phyloP scores from a whole-genome alignment of 2,329 filamentous ascomycete genomes.

The Pseudogymnoascus destructans region DNA sequence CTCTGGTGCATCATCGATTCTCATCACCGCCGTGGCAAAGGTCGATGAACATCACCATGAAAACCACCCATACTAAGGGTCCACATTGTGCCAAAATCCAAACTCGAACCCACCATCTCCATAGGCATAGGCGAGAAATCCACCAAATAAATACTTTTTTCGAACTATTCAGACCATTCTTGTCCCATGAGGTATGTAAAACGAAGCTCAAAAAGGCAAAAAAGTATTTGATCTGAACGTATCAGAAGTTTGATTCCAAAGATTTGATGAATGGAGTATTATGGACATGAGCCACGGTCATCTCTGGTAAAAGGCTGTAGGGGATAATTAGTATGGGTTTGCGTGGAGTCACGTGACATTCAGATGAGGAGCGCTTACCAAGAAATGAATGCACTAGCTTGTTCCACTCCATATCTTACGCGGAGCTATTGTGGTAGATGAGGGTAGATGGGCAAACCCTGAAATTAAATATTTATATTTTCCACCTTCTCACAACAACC shows the following conservation, averaged over 20 bases:
- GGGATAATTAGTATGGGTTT: slow-evolving; percentile 12
- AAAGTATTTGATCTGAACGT: slow-evolving; percentile 18
- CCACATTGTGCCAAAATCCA: background rate
- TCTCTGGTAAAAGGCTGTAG: slow-evolving; percentile 28
- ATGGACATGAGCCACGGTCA: slow-evolving; percentile 33
- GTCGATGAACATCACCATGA: background rate
- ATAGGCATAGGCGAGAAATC: slow-evolving; percentile 6
- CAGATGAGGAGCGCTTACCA: slow-evolving; percentile 15
- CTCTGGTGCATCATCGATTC: background rate
- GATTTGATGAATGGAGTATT: slow-evolving; percentile 39
- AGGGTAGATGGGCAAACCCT: background rate
- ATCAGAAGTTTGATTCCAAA: slow-evolving; percentile 32
- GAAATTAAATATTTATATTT: background rate
- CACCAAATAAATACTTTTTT: background rate
- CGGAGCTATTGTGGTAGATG: background rate
- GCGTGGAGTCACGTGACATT: background rate
- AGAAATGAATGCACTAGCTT: slow-evolving; percentile 29
- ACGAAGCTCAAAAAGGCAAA: slow-evolving; percentile 14
- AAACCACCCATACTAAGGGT: background rate
- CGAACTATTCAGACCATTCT: background rate
- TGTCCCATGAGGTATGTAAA: background rate
- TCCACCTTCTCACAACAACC: background rate
- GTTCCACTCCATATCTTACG: slow-evolving; percentile 24
- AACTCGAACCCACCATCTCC: background rate
- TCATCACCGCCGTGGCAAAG: background rate